Evolutionary conservation across 768 basidiomycete genomes (phyloP), one percentile per base, ranked within the genome.

Genomic region (Agaricus subrufescens): DNA sequence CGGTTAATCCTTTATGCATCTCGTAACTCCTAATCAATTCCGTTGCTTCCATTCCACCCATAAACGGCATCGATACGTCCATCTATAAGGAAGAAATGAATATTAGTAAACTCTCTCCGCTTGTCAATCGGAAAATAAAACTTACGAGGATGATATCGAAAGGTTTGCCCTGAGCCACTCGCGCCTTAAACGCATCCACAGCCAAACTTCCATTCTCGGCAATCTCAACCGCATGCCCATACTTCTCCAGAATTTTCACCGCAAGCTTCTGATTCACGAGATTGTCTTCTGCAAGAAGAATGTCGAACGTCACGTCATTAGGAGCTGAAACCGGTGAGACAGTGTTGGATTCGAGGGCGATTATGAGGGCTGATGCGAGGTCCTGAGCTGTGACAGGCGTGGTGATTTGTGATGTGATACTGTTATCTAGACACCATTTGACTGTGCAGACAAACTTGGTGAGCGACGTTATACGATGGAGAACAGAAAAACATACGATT

Each of bases 41-140:
- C 0, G 97, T 99, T 1, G 96, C 93, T 71, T 99, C 95, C 86
- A 96, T 93, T 60, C 96, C 95, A 49, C 95, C 94, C 93, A 98
- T 98, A 71, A 95, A 88, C 5, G 94, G 93, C 93, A 96, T 95
- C 10, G 94, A 97, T 12, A 97, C 89, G 64, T 98, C 95, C 96
- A 98, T 98, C 91, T 96, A 58, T 34, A 3, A 34, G 2, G 34
- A 14, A 50, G 50, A 11, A 45, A 46, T 23, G 25, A 2, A 27
- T 56, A 50, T 42, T 58, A 31, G 60, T 30, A 25, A 43, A 37
- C 45, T 4, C 15, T 11, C 7, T n/a, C 37, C 46, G 34, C 7
- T 11, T 11, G 34, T 4, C 3, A 15, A 30, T n/a, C 14, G 3
- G 5, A 12, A 27, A 26, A 27, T 57, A 39, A 3, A 29, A 79